phyloP scores from a whole-genome alignment of 1,139 yeast species.

The Hyphopichia burtonii region DNA sequence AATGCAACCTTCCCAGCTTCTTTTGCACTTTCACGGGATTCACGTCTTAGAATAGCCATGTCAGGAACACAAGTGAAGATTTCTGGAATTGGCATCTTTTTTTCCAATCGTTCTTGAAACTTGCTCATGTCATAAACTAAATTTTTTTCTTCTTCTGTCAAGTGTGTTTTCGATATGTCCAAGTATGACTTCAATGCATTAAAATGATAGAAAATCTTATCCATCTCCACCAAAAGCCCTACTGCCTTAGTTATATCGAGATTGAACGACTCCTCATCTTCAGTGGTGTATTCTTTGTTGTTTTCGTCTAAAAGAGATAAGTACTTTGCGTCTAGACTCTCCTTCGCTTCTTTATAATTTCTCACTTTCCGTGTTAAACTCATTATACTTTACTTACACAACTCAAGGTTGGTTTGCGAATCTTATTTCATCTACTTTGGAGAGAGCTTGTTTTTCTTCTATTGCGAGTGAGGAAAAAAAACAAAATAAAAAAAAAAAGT shows the following conservation, averaged over 20 bases:
- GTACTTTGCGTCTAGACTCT: constrained; percentile 9
- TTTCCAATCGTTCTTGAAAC: constrained; percentile 16
- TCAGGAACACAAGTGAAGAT: constrained; percentile 19
- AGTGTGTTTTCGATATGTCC: constrained; percentile 8
- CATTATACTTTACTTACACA: background rate
- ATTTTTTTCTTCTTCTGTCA: constrained; percentile 7
- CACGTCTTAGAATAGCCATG: constrained; percentile 27
- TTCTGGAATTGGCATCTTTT: constrained; percentile 21
- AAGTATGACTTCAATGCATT: constrained; percentile 16
- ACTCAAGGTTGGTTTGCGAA: too few relatives aligned
- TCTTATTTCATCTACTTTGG: too few relatives aligned
- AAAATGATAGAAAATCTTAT: constrained; percentile 23
- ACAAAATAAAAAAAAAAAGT: too few relatives aligned
- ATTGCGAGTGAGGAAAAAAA: too few relatives aligned
- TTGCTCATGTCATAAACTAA: constrained; percentile 10
- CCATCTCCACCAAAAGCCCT: constrained; percentile 20
- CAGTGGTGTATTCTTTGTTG: constrained; percentile 4
- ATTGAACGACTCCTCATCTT: constrained; percentile 7
- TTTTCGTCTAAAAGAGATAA: background rate
- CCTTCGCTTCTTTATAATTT: constrained; percentile 20
- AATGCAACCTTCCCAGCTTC: constrained; percentile 29
- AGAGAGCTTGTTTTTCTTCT: too few relatives aligned
- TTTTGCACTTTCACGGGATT: constrained; percentile 27
- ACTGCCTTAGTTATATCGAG: constrained; percentile 11
- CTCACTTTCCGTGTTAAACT: constrained; percentile 8